Evolutionary conservation across 2,329 filamentous ascomycete genomes (phyloP).

Genomic region (Microdochium paspali): DNA sequence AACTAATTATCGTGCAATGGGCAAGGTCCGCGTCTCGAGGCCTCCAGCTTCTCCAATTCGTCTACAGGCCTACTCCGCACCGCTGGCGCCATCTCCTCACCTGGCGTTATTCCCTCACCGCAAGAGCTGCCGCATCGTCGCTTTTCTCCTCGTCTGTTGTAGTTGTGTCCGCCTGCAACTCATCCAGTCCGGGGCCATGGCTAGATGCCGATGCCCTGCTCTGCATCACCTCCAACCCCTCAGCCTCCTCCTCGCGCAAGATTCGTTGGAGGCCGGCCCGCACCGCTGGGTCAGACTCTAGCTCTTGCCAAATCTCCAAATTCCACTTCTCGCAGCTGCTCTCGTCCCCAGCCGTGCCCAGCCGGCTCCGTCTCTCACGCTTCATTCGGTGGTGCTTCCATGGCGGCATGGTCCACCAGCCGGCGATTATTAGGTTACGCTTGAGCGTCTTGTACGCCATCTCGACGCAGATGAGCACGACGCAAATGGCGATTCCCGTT

Average conservation of each 20-base stretch:
- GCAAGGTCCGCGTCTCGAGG: background rate
- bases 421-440: slow-evolving; percentile 33
- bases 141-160: background rate
- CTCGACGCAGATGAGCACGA: slow-evolving; percentile 54
- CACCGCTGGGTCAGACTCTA: slow-evolving; percentile 41
- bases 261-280: slow-evolving; percentile 30
- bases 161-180: background rate
- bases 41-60: background rate
- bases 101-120: background rate
- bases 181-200: background rate
- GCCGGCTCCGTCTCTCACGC: slow-evolving; percentile 1
- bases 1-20: too few species aligned
- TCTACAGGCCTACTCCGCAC: background rate
- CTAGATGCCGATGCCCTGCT: background rate
- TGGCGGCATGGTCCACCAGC: slow-evolving; percentile 36
- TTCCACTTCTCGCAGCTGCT: slow-evolving; percentile 38
- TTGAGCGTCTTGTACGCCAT: slow-evolving; percentile 44
- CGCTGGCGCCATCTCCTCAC: background rate
- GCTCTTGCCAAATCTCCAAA: slow-evolving; percentile 47
- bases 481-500: slow-evolving; percentile 54
- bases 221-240: background rate
- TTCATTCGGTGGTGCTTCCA: slow-evolving; percentile 20
- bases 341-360: slow-evolving; percentile 5
- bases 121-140: background rate
- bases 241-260: slow-evolving; percentile 22